Evolutionary conservation across 2,329 filamentous ascomycete genomes (phyloP).

Genomic region (Penicillium sp.): DNA sequence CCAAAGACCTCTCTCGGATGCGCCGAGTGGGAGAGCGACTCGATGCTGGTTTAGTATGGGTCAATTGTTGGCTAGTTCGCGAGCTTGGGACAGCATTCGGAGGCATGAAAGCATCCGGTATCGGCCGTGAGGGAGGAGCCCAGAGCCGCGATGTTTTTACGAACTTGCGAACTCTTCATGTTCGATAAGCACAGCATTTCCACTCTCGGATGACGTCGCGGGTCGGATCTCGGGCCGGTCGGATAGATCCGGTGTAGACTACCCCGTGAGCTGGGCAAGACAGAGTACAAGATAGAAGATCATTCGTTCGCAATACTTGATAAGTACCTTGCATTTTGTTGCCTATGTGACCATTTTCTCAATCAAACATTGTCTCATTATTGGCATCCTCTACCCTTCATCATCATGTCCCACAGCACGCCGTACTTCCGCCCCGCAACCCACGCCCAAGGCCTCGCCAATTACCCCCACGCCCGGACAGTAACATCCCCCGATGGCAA

Average conservation of each 20-base stretch:
- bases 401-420: constrained; percentile 36
- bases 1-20: background rate
- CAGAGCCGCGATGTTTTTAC: background rate
- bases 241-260: background rate
- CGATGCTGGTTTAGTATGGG: background rate
- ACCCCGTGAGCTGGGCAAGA: background rate
- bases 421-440: constrained; percentile 38
- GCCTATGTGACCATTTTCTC: background rate
- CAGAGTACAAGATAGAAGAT: background rate
- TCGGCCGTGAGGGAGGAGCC: background rate
- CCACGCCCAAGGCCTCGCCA: constrained; percentile 36
- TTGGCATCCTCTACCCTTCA: background rate
- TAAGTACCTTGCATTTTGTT: background rate
- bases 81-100: background rate
- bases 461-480: constrained; percentile 45
- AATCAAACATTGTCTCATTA: background rate
- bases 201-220: background rate
- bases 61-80: background rate
- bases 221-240: background rate
- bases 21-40: background rate
- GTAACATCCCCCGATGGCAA: constrained; percentile 35
- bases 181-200: background rate
- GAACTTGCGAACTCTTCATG: background rate
- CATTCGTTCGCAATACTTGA: background rate
- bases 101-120: background rate